phyloP scores from a whole-genome alignment of 2,329 filamentous ascomycete genomes.

The Seiridium unicorne region DNA sequence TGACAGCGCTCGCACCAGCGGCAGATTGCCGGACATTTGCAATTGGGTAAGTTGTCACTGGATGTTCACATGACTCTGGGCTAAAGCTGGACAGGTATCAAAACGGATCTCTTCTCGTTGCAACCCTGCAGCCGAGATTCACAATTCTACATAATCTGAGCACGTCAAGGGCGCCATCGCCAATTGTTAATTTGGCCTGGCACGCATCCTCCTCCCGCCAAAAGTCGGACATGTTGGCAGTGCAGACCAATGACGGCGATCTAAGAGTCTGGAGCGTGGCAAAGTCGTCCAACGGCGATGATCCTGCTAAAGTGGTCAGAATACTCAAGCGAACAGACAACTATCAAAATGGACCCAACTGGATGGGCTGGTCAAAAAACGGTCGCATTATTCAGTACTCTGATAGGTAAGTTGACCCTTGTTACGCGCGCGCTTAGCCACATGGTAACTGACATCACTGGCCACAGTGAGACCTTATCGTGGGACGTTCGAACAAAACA shows the following conservation, averaged over 20 bases:
- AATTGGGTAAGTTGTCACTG: constrained; percentile 68
- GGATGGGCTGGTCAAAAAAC: constrained; percentile 99
- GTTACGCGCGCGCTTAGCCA: constrained; percentile 49
- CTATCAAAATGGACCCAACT: constrained; percentile 74
- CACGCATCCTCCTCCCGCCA: constrained; percentile 94
- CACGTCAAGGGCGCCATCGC: constrained; percentile 79
- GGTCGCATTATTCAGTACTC: constrained; percentile 91
- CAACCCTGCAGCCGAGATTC: constrained; percentile 85
- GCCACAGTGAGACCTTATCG: constrained; percentile 75
- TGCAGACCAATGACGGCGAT: constrained; percentile 89
- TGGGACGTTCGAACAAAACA: constrained; percentile 99
- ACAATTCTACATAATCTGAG: constrained; percentile 91
- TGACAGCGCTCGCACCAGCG: constrained; percentile 88
- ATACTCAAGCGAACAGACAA: constrained; percentile 80
- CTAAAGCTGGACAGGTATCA: constrained; percentile 63
- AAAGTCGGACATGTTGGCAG: constrained; percentile 96
- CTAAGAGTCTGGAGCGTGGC: constrained; percentile 95
- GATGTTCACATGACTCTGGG: background rate
- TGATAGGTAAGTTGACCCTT: constrained; percentile 70
- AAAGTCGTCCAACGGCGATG: constrained; percentile 69
- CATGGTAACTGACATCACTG: constrained; percentile 22
- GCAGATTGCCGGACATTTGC: constrained; percentile 92
- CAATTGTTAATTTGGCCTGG: constrained; percentile 86
- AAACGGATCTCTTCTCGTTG: constrained; percentile 91
- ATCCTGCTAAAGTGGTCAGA: constrained; percentile 84